Conservation (phyloP, 2,329 filamentous ascomycete genomes). For the Microsporum audouinii region DNA sequence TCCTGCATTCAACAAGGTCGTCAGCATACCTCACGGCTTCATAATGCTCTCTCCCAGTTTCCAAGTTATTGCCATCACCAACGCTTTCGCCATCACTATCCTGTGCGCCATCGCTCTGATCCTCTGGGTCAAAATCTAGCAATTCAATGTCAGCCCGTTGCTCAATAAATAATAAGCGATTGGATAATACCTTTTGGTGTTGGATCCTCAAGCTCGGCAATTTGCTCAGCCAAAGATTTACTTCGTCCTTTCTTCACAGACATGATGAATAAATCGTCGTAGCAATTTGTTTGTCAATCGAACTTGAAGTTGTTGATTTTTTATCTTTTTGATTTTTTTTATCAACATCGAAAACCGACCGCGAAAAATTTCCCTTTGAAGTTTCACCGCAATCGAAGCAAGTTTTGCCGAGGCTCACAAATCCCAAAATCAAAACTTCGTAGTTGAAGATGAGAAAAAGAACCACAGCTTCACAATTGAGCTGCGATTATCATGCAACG, state of each 20-base stretch:
- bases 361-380: conserved; percentile 11
- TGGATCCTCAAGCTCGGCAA: conserved; percentile 52
- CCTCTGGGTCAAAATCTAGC: conserved; percentile 72
- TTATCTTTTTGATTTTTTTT: neutral
- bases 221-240: conserved; percentile 47
- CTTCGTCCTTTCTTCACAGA: conserved; percentile 39
- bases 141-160: conserved; percentile 1
- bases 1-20: neutral
- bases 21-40: conserved; percentile 54
- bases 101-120: conserved; percentile 44
- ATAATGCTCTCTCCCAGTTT: conserved; percentile 74
- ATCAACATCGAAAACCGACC: neutral
- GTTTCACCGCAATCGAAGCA: neutral
- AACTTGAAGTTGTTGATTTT: neutral
- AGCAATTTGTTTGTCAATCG: neutral
- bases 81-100: conserved; percentile 45
- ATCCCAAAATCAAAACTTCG: neutral
- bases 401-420: neutral
- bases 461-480: neutral
- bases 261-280: conserved; percentile 14
- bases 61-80: conserved; percentile 37
- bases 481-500: conserved; percentile 22
- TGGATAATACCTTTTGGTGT: conserved; percentile 46
- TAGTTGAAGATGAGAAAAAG: neutral
- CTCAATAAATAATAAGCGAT: conserved; percentile 10